A percentile compares a stretch with the other conserved stretches of the same genome.
phyloP scores from a whole-genome alignment of 129 eudicot species.

The Chrysanthemum lavandulifolium region DNA sequence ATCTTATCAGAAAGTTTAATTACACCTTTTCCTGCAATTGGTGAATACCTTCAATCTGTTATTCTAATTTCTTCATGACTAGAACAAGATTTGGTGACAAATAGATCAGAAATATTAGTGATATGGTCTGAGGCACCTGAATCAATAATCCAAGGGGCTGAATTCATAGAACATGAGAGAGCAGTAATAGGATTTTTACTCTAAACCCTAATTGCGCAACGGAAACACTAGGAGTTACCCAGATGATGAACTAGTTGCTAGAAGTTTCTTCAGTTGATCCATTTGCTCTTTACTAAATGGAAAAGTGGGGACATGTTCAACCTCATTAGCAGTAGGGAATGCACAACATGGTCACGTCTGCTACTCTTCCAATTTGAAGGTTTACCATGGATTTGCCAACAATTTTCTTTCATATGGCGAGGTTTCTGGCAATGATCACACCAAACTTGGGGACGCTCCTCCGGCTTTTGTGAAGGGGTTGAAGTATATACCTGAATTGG shows the following conservation, averaged over 20 bases:
- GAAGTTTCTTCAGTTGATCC: not conserved
- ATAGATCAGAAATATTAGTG: not conserved
- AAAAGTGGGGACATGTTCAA: not conserved
- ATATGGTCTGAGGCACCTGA: not conserved
- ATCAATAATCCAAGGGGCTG: not conserved
- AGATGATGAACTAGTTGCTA: not conserved
- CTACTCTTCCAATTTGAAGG: constrained; percentile 2
- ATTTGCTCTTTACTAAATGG: constrained; percentile 4
- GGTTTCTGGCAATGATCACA: constrained; percentile 4
- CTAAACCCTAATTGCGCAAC: not conserved
- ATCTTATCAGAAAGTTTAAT: not conserved
- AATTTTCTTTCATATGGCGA: not conserved
- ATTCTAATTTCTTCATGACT: not conserved
- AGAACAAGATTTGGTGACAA: not conserved
- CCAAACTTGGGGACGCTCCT: not conserved
- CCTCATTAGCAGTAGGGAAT: not conserved
- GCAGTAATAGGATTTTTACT: not conserved
- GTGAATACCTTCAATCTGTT: not conserved
- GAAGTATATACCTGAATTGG: not conserved
- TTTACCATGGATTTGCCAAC: not conserved
- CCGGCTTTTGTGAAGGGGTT: not conserved
- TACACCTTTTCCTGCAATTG: not conserved
- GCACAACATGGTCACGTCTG: not conserved
- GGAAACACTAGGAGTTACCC: not conserved
- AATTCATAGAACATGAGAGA: not conserved